Base-by-base conservation (phyloP, 805 yeast species). In the Spathaspora girioi region DNA sequence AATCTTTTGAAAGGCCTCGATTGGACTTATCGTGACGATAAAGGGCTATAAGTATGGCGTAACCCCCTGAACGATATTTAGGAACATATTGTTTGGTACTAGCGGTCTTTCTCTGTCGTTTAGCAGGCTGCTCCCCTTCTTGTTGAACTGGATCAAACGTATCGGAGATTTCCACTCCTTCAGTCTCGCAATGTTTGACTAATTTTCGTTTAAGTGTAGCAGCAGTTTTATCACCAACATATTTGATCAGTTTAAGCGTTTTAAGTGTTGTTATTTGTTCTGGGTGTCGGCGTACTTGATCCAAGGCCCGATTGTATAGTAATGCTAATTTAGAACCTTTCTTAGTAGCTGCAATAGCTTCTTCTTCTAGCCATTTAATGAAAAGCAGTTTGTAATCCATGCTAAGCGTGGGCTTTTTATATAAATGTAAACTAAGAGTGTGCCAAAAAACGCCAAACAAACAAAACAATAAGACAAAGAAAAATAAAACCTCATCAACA, bases 41-140 rank as follows among this genome's bases (percentile, higher is more conserved):
- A 2, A 91, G 67, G 0, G 84, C 84, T 17, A 89, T 54, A 17
- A 91, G 59, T 8, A 91, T 86, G 0, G 94, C 96, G 69, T 88
- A 92, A 0, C 88, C 96, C 1, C 97, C 97, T 0, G 94, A 82
- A 35, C 92, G 69, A 54, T 82, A 81, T 46, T 74, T 76, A 0
- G 97, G 97, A 0, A 90, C 76, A 64, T 87, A 90, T 14, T 51
- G 38, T 67, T 73, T 43, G 61, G 62, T 14, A 14, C 26, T 23
- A 23, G 26, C 18, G 6, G 40, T 19, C 20, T 54, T 59, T 44
- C 67, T 63, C 31, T 56, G 48, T 45, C 52, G 62, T 47, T 55
- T 55, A 1, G 50, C 43, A 1, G 52, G 50, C 10, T 20, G 26
- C 26, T 9, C 38, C 23, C 15, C 5, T 2, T 29, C 12, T 38